Conservation (phyloP, 331 rosid genomes). For the Erythrophleum ivorense region DNA sequence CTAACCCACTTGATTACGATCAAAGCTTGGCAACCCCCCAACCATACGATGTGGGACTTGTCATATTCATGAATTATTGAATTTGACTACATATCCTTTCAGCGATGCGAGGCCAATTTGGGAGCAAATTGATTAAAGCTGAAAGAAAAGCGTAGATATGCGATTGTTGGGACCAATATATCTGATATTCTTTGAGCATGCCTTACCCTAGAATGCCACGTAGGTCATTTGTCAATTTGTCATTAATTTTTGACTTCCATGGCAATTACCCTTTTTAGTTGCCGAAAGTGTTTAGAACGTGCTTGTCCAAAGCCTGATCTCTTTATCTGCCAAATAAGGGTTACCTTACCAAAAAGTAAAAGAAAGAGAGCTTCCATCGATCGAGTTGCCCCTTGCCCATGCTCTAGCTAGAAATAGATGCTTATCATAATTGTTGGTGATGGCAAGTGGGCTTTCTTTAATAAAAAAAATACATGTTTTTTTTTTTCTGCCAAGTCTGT, state of each 20-base stretch:
- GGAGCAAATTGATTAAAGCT: background rate
- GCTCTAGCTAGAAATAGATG: background rate
- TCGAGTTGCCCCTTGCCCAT: too few relatives aligned
- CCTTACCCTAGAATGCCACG: conserved; percentile 12
- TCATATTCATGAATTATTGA: background rate
- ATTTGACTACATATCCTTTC: background rate
- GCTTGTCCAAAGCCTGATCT: background rate
- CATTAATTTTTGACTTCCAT: background rate
- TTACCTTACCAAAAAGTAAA: background rate
- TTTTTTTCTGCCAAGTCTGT: background rate
- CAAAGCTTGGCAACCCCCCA: background rate
- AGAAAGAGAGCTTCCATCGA: background rate
- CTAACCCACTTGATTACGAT: too few relatives aligned
- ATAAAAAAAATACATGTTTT: background rate
- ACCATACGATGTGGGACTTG: background rate
- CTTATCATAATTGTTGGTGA: background rate
- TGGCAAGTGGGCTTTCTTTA: conserved; percentile 2
- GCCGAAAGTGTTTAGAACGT: background rate
- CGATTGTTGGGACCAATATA: background rate
- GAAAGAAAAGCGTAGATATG: too few relatives aligned
- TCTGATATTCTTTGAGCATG: background rate
- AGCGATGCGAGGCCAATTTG: background rate
- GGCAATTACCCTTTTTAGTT: too few relatives aligned
- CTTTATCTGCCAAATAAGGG: background rate
- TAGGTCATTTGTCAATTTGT: background rate